Conservation (phyloP, 495 filamentous ascomycete genomes). For the Recurvomyces mirabilis region DNA sequence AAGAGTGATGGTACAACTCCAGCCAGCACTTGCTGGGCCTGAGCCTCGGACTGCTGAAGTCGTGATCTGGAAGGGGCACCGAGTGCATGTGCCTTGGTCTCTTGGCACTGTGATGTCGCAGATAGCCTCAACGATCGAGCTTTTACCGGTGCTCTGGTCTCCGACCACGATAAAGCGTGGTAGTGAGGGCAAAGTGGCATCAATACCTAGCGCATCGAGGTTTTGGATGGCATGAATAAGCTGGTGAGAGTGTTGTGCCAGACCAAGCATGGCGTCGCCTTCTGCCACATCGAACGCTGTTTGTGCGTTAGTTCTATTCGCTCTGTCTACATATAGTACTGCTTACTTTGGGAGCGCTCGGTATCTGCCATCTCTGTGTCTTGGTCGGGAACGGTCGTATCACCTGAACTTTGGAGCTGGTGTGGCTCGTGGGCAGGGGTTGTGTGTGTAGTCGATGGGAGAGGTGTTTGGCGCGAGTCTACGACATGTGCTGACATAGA, state of each 20-base stretch:
- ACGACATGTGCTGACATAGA: no score
- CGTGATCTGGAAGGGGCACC: slow-evolving; percentile 71
- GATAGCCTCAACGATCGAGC: slow-evolving; percentile 67
- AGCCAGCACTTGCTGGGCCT: no score
- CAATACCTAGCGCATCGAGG: slow-evolving; percentile 25
- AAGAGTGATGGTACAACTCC: slow-evolving; percentile 54
- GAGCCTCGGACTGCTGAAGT: no score
- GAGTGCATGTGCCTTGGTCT: slow-evolving; percentile 57
- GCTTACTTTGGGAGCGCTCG: not conserved
- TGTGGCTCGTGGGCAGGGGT: not conserved
- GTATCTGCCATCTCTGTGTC: slow-evolving; percentile 6
- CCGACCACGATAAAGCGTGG: slow-evolving; percentile 72
- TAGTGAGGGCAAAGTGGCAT: slow-evolving; percentile 40
- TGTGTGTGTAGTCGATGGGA: no score
- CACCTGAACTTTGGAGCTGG: not conserved
- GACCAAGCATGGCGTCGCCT: slow-evolving; percentile 6
- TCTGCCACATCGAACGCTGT: not conserved
- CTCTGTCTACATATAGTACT: no score
- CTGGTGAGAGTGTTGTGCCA: slow-evolving; percentile 8
- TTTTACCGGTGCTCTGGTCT: slow-evolving; percentile 73
- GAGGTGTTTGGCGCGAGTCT: no score
- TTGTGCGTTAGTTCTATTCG: no score
- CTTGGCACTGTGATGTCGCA: slow-evolving; percentile 67
- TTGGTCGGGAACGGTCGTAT: slow-evolving; percentile 2
- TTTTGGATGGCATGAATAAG: slow-evolving; percentile 24